Conservation (phyloP, 169 alveolate genomes). For the Condylostoma magnum region DNA sequence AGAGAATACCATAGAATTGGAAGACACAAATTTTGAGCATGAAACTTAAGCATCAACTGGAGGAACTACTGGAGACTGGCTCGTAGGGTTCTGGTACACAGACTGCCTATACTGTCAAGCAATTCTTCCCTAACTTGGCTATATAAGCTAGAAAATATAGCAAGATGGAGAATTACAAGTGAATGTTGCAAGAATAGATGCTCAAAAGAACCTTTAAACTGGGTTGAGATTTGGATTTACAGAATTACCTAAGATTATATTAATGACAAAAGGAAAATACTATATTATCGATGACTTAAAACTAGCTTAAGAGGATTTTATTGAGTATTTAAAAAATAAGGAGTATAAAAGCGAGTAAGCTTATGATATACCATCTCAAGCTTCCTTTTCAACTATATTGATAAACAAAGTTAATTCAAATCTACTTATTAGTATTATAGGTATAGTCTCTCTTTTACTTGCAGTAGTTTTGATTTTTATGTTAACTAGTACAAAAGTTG, state of each 20-base stretch:
- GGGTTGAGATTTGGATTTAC: neutral
- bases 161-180: slow-evolving; percentile 30
- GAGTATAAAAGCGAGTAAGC: too few species aligned
- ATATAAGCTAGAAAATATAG: slow-evolving; percentile 23
- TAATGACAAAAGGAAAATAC: neutral
- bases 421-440: too few species aligned
- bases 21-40: slow-evolving; percentile 41
- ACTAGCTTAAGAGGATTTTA: too few species aligned
- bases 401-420: too few species aligned
- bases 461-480: too few species aligned
- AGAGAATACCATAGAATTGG: slow-evolving; percentile 37
- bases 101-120: neutral
- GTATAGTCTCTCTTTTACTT: too few species aligned
- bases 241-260: slow-evolving; percentile 11
- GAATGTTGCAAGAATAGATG: neutral
- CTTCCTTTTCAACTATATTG: too few species aligned
- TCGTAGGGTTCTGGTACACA: slow-evolving; percentile 24
- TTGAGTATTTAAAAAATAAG: too few species aligned
- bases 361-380: too few species aligned
- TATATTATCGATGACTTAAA: slow-evolving; percentile 30
- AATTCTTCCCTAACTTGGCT: slow-evolving; percentile 20
- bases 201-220: neutral
- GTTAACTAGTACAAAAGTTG: too few species aligned
- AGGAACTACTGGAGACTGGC: slow-evolving; percentile 46
- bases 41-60: slow-evolving; percentile 48